phyloP scores from a whole-genome alignment of 176 grass and related monocot genomes.

The barley (Hordeum vulgare) region DNA sequence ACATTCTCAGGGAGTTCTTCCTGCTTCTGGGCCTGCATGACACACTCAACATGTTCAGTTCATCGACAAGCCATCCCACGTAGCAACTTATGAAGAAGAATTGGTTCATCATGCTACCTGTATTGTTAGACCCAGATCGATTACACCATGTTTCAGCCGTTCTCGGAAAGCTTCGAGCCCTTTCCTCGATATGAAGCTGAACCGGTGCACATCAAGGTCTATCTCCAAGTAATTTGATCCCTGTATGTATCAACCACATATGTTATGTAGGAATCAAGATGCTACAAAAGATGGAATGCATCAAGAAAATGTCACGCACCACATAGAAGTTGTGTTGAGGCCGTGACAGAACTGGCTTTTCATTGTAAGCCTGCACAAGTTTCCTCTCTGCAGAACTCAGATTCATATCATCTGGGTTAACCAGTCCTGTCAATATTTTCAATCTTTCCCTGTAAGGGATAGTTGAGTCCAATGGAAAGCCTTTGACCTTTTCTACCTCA shows the following conservation, averaged over 20 bases:
- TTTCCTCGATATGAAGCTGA: constrained; percentile 92
- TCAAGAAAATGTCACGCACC: constrained; percentile 25
- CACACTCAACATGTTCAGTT: constrained; percentile 13
- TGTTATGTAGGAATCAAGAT: constrained; percentile 1
- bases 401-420: constrained; percentile 86
- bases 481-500: constrained; percentile 85
- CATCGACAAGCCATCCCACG: not conserved
- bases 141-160: constrained; percentile 67
- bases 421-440: constrained; percentile 88
- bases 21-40: constrained; percentile 89
- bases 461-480: constrained; percentile 77
- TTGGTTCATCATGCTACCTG: constrained; percentile 43
- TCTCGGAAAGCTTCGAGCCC: constrained; percentile 83
- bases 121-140: constrained; percentile 78
- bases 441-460: constrained; percentile 81
- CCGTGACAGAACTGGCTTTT: constrained; percentile 82
- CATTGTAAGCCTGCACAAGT: constrained; percentile 88
- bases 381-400: constrained; percentile 78
- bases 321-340: constrained; percentile 91
- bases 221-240: constrained; percentile 98
- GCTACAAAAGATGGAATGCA: not conserved
- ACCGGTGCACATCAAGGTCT: constrained; percentile 86
- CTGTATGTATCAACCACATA: constrained; percentile 37
- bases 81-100: constrained; percentile 6
- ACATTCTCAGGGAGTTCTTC: constrained; percentile 97